Evolutionary conservation across 2,329 filamentous ascomycete species (phyloP), one percentile per base, ranked within the genome.

Genomic region (Didymella pomorum): DNA sequence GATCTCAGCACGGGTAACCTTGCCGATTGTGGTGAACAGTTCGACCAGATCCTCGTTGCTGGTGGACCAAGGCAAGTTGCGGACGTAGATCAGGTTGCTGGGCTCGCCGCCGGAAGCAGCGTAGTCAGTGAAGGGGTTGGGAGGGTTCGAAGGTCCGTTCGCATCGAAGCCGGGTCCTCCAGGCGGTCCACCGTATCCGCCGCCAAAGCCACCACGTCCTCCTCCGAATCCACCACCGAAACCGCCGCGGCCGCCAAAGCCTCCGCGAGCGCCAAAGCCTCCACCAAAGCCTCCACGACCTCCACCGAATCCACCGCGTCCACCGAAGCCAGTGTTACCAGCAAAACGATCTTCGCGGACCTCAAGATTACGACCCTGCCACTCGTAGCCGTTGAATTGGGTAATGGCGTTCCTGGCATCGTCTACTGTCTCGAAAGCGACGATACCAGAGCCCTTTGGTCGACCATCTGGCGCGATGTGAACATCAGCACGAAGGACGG

Each of bases 351-450:
- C 95, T 79, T 98, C 94, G 63, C 95, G 93, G 63, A 99, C 95
- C 78, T 99, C 95, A 49, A 99, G 87, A 51, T 89, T 82, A 58
- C 95, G 90, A 11, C 95, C 95, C 78, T 98, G 94, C 95, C 95
- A 99, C 65, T 99, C 95, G 76, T 97, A 98, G 58, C 95, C 95
- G 75, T 98, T 97, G 84, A 98, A 99, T 69, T 97, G 93, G 73
- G 93, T 89, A 66, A 99, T 99, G 21, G 95, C 95, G 73, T 93
- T 97, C 66, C 93, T 92, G 41, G 95, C 94, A 79, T 99, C 95
- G 58, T 98, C 93, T 1, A 93, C 87, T 57, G 89, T 94, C 77
- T 99, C 95, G 76, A 97, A 99, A 41, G 95, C 93, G 61, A 99
- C 95, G 58, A 98, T 96, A 66, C 95, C 95, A 49, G 95, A 97